Conservation (phyloP, 2,329 filamentous ascomycete genomes). For the Diaporthe sp. region DNA sequence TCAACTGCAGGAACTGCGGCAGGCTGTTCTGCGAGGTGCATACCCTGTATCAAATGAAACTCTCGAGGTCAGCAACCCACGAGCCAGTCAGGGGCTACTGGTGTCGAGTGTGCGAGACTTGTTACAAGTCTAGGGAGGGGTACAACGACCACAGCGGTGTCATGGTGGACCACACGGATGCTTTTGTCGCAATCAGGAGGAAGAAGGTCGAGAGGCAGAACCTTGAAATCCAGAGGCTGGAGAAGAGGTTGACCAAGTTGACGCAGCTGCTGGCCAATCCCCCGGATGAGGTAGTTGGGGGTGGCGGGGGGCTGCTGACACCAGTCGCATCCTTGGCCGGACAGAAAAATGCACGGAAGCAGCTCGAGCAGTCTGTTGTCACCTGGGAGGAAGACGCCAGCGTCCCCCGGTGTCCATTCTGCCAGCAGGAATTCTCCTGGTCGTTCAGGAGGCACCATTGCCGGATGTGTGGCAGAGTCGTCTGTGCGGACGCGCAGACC, state of each 20-base stretch:
- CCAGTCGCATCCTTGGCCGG: constrained; percentile 73
- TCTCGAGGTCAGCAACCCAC: constrained; percentile 88
- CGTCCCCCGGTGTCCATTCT: constrained; percentile 89
- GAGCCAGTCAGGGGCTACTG: constrained; percentile 92
- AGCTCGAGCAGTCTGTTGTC: constrained; percentile 91
- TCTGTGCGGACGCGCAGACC: constrained; percentile 89
- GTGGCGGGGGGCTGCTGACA: constrained; percentile 66
- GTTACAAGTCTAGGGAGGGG: constrained; percentile 94
- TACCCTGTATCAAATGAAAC: constrained; percentile 99
- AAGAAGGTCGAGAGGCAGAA: constrained; percentile 87
- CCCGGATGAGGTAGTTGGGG: constrained; percentile 72
- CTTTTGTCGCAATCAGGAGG: constrained; percentile 79
- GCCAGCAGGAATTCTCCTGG: constrained; percentile 96
- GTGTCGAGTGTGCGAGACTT: constrained; percentile 98
- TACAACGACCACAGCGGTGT: constrained; percentile 91
- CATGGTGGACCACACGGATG: constrained; percentile 77
- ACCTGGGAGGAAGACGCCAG: constrained; percentile 93
- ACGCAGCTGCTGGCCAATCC: constrained; percentile 86
- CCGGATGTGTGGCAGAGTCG: constrained; percentile 90
- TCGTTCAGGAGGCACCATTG: constrained; percentile 95
- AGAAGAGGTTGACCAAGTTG: constrained; percentile 91
- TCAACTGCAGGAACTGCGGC: constrained; percentile 95
- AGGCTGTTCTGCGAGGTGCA: constrained; percentile 96
- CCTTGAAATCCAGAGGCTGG: constrained; percentile 88
- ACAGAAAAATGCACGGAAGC: constrained; percentile 82